Base-by-base conservation (phyloP, 139 green algal genomes). In the Auxenochlorella protothecoides region DNA sequence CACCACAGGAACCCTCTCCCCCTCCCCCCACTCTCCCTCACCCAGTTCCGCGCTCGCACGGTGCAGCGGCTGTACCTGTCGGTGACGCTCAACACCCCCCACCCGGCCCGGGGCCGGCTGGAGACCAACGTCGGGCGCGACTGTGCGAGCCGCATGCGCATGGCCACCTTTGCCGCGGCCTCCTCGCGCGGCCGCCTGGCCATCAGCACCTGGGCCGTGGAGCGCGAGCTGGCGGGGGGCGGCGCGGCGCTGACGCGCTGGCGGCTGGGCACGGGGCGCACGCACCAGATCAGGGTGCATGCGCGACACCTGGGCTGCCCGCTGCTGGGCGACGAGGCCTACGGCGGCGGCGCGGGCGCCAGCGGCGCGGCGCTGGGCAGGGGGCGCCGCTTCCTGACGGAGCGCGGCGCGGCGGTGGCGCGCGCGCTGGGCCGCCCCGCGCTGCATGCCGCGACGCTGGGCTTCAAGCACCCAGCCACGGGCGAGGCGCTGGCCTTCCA, bases 281-380 rank as follows among this genome's bases (percentile, higher is more conserved):
- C 95, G 5, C 95, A 99, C 74, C 95, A 99, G 80, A 97, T 97
- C 67, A 81, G 88, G 63, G 91, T 96, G 15, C 91, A 97, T 75
- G 86, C 91, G 16, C 85, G 86, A 66, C 82, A 97, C 73, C 76
- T 97, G 0, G 88, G 88, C 3, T 82, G 91, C 67, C 89, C 94
- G 0, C 79, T 99, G n/a, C 68, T 98, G 9, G 89, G 83, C 2
- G 94, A 99, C 69, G 85, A 89, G 4, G 82, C 80, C 3, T 99
- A 99, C 76, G 86, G 90, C 14, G 92, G 92, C 8, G 55, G 59
- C 15, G 44, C 52, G 3, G 74, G 70, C 10, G 67, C 70, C 9
- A 71, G 64, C 11, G 68, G 16, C 56, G 76, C 68, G 15, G 59
- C 44, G 70, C 64, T 68, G 53, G 73, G 69, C 54, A 77, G 65